Evolutionary conservation across 2,329 filamentous ascomycete genomes (phyloP), one percentile per base, ranked within the genome.

Genomic region (Bipolaris zeicola): DNA sequence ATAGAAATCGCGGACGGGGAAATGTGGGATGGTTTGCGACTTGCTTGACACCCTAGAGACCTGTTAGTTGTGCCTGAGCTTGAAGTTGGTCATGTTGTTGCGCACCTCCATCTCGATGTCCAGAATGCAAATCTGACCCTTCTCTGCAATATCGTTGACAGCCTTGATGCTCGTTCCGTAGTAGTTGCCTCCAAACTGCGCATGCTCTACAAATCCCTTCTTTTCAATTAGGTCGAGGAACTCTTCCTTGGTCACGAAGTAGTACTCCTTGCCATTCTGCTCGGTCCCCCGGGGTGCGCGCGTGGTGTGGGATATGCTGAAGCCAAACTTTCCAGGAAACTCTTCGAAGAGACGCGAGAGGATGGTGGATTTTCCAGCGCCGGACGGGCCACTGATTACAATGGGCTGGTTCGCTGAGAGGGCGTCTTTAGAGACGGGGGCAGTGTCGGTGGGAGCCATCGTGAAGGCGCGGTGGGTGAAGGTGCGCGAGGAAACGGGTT

Each of bases 81-180:
- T 44, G 5, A 43, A 26, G 4, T 36, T 18, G 0, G 20, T 31
- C 0, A 20, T 6, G 8, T n/a, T 22, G 33, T 2, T 52, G 48
- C 61, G 5, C 74, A 89, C 88, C 85, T 96, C 92, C 91, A 97
- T 96, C 83, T 97, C 94, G 73, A 97, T 98, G 76, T 98, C 94
- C 65, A 97, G 80, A 45, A 97, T 87, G 60, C 93, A 94, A 39
- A 92, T 86, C 69, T 83, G 84, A 16, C 87, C 89, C 78, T 88
- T 86, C 58, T 85, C 84, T 2, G 84, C 84, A 74, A 93, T 87
- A 69, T 91, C 86, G 76, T 88, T 84, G 61, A 96, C 91, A 26
- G 91, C 91, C 76, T 84, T 82, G 71, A 91, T 87, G 73, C 87
- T 91, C 5, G 92, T 96, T 54, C 93, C 93, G 78, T 97, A 97